Conservation (phyloP, 108 stramenopile species). For the Stephanodiscus triporus region DNA sequence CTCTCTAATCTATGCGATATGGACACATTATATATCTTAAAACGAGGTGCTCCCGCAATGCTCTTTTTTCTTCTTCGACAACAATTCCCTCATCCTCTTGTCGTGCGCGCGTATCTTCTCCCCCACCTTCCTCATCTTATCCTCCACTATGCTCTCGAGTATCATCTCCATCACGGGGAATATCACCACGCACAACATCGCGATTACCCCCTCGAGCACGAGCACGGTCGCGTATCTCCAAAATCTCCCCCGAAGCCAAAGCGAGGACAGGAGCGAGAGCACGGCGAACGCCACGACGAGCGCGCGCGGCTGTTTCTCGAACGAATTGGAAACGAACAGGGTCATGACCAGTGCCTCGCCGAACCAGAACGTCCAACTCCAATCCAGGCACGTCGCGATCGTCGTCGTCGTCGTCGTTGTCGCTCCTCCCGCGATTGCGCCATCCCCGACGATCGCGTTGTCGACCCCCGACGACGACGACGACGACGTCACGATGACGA, state of each 20-base stretch:
- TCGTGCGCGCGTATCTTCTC: constrained; percentile 82
- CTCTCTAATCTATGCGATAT: too few species aligned
- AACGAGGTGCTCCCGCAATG: neutral
- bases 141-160: constrained; percentile 79
- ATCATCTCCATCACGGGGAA: constrained; percentile 90
- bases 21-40: too few species aligned
- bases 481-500: neutral
- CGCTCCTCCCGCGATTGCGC: neutral
- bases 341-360: constrained; percentile 81
- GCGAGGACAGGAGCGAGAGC: constrained; percentile 40
- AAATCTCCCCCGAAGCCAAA: constrained; percentile 84
- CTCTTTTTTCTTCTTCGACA: constrained; percentile 17
- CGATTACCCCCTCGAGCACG: constrained; percentile 64
- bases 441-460: neutral
- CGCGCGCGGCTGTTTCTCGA: constrained; percentile 20
- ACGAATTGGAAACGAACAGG: constrained; percentile 78
- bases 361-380: constrained; percentile 66
- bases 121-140: constrained; percentile 85
- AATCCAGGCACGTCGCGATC: constrained; percentile 13
- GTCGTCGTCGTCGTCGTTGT: constrained; percentile 8
- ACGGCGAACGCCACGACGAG: constrained; percentile 38
- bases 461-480: neutral
- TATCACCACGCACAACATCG: constrained; percentile 71
- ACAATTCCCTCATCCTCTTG: constrained; percentile 58
- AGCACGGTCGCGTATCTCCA: constrained; percentile 77